phyloP scores from a whole-genome alignment of 768 basidiomycete genomes.

The Boletus huronensis region DNA sequence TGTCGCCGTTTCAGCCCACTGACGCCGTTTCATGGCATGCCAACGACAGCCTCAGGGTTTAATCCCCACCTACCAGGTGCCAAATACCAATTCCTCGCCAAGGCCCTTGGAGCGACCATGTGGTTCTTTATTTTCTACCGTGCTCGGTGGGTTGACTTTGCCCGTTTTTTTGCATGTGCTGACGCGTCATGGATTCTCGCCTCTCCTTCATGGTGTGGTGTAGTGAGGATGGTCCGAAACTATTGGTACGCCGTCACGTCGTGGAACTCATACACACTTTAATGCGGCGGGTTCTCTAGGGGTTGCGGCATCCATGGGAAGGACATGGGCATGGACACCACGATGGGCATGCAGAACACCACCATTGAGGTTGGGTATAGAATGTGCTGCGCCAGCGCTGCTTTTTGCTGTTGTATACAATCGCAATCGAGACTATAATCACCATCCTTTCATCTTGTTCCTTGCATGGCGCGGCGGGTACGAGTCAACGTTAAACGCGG shows the following conservation, averaged over 20 bases:
- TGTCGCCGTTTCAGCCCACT: background rate
- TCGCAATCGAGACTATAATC: background rate
- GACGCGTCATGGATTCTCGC: background rate
- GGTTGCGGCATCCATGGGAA: slow-evolving; percentile 64
- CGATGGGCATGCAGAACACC: slow-evolving; percentile 37
- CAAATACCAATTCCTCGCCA: slow-evolving; percentile 73
- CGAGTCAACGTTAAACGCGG: background rate
- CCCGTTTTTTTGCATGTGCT: background rate
- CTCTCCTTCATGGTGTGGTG: background rate
- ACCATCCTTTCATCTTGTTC: background rate
- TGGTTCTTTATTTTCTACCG: slow-evolving; percentile 99
- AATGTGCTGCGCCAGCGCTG: background rate
- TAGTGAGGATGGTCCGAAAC: slow-evolving; percentile 75
- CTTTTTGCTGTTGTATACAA: slow-evolving; percentile 11
- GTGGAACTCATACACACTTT: background rate
- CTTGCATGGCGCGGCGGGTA: background rate
- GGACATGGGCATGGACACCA: slow-evolving; percentile 49
- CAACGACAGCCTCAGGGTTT: slow-evolving; percentile 64
- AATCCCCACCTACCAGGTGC: slow-evolving; percentile 83
- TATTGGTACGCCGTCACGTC: slow-evolving; percentile 48
- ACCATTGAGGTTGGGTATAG: slow-evolving; percentile 34
- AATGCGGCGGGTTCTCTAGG: slow-evolving; percentile 32
- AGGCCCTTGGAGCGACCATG: slow-evolving; percentile 88
- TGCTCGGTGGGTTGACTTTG: slow-evolving; percentile 61
- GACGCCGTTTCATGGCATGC: background rate